Conservation (phyloP, 1,284 basidiomycete species). For the Ganoderma lucidum region DNA sequence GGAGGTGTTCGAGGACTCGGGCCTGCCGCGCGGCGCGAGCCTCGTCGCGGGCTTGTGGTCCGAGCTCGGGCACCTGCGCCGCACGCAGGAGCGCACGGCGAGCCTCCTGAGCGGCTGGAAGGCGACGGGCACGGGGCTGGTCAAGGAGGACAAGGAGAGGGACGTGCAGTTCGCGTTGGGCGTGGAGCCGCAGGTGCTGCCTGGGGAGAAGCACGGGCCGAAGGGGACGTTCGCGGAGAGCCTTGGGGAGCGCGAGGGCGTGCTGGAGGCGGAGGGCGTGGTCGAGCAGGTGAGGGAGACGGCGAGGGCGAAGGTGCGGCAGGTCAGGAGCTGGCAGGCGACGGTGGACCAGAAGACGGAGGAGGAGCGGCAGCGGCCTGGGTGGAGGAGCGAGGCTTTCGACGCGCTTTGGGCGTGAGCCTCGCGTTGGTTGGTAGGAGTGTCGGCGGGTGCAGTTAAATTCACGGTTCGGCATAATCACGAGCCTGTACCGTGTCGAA, state of each 20-base stretch:
- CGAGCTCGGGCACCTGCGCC: constrained; percentile 62
- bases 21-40: constrained; percentile 55
- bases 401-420: constrained; percentile 36
- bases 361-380: constrained; percentile 49
- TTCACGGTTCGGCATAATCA: neutral
- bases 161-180: constrained; percentile 66
- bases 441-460: too few relatives aligned
- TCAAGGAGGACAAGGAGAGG: constrained; percentile 55
- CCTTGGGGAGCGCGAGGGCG: constrained; percentile 43
- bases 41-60: constrained; percentile 68
- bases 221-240: constrained; percentile 60
- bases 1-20: constrained; percentile 70
- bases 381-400: constrained; percentile 63
- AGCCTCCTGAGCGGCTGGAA: constrained; percentile 53
- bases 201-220: constrained; percentile 70
- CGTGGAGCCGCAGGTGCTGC: constrained; percentile 72
- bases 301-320: constrained; percentile 48
- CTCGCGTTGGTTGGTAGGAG: neutral
- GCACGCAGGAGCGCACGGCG: constrained; percentile 43
- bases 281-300: constrained; percentile 43
- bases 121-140: constrained; percentile 67
- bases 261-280: constrained; percentile 32
- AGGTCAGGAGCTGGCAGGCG: constrained; percentile 54
- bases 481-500: neutral
- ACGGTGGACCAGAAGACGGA: constrained; percentile 53